Base-by-base conservation (phyloP, 345 rosid genomes). In the Gossypium mustelinum region DNA sequence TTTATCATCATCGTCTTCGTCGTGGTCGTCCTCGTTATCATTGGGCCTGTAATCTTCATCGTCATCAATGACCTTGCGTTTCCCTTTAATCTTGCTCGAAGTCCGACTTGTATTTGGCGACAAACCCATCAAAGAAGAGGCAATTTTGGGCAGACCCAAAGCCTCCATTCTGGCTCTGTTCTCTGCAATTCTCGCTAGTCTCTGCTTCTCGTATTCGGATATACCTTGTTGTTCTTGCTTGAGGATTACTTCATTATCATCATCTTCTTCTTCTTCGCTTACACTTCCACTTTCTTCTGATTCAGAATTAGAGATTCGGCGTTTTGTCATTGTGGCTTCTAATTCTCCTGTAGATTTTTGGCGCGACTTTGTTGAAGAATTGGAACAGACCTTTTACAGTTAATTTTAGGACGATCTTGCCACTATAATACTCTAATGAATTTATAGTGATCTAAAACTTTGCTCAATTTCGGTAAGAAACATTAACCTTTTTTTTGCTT, bases 101-200 rank as follows among this genome's bases (percentile, higher is more conserved):
- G 56, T 78, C 61, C 47, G 82, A 65, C 41, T 48, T 29, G 77
- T 74, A 55, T 62, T 81, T 61, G 27, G 83, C 59, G 79, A 52
- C 41, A 91, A 79, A 57, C 70, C 82, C 78, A 79, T 73, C 34
- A 90, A 71, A 76, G 89, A 82, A 73, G 84, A 81, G 12, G 90
- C 91, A 74, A 87, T 45, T 79, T 82, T 88, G 43, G 74, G 75
- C 61, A 94, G 84, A 73, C 98, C 97, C 71, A 92, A 73, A 58
- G 97, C 97, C 80, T 86, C 95, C 91, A 92, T 86, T 77, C 90
- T 85, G 25, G 89, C 91, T 79, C 78, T 84, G 85, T 94, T 90
- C 88, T 87, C 93, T 12, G 91, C 91, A 62, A 92, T 94, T 82
- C 94, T 94, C 25, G 85, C 67, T 1, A 90, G 75, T 75, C 96